phyloP scores from a whole-genome alignment of 225 moss, liverwort and hornwort genomes.

The Marchantia polymorpha region DNA sequence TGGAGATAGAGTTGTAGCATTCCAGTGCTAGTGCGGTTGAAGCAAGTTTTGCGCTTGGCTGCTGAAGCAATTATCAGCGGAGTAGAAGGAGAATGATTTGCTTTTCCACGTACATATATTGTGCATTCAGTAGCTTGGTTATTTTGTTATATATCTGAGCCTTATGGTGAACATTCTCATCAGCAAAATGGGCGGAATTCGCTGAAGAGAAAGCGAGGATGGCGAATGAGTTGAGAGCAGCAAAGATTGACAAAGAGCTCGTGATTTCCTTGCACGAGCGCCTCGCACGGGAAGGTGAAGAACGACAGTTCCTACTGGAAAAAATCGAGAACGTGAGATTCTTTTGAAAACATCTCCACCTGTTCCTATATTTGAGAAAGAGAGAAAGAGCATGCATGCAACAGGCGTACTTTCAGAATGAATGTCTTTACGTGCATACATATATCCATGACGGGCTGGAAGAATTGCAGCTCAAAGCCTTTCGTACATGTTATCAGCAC shows the following conservation, averaged over 20 bases:
- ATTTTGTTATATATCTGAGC: neutral
- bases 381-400: neutral
- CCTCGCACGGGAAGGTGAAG: constrained; percentile 56
- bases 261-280: constrained; percentile 62
- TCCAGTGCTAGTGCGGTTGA: neutral
- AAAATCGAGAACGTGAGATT: constrained; percentile 48
- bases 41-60: too few species aligned
- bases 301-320: constrained; percentile 43
- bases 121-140: too few species aligned
- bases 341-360: neutral
- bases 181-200: constrained; percentile 62
- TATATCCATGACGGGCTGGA: too few species aligned
- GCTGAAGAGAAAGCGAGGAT: constrained; percentile 52
- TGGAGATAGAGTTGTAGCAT: neutral
- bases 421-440: too few species aligned
- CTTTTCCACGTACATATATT: too few species aligned
- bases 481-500: too few species aligned
- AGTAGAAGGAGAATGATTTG: too few species aligned
- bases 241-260: constrained; percentile 60
- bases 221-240: constrained; percentile 50
- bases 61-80: too few species aligned
- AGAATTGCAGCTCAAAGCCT: too few species aligned
- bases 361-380: neutral
- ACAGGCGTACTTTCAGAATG: too few species aligned
- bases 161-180: neutral